phyloP scores from a whole-genome alignment of 768 basidiomycete genomes.

The Lentinula guzmanii region DNA sequence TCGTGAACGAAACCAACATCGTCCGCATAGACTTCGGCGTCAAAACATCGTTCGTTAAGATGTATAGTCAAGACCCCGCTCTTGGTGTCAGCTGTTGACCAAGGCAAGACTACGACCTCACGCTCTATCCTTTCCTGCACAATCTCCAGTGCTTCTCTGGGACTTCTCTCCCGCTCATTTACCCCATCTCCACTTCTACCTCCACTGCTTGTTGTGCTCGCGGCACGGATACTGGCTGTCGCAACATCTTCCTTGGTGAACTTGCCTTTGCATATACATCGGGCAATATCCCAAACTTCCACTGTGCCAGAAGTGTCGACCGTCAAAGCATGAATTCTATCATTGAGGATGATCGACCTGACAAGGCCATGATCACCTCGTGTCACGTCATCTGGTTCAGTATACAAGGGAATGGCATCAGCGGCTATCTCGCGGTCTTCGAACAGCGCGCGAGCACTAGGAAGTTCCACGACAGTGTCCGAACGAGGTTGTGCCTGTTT shows the following conservation, averaged over 20 bases:
- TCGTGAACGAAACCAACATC: constrained; percentile 71
- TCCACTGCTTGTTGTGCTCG: constrained; percentile 34
- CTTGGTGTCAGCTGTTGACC: constrained; percentile 88
- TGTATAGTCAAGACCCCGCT: constrained; percentile 86
- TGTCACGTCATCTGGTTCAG: constrained; percentile 64
- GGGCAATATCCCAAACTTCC: constrained; percentile 88
- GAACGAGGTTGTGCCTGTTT: constrained; percentile 21
- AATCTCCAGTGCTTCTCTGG: constrained; percentile 79
- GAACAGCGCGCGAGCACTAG: constrained; percentile 42
- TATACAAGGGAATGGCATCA: constrained; percentile 58
- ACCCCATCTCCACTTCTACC: constrained; percentile 15
- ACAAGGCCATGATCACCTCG: constrained; percentile 78
- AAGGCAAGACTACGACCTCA: constrained; percentile 77
- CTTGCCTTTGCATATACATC: constrained; percentile 67
- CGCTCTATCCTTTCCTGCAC: constrained; percentile 93
- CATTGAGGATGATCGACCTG: constrained; percentile 76
- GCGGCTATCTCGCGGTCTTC: constrained; percentile 76
- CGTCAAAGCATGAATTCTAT: constrained; percentile 84
- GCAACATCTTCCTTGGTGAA: constrained; percentile 64
- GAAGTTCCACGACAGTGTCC: constrained; percentile 29
- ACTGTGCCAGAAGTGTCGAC: constrained; percentile 87
- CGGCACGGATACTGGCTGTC: constrained; percentile 40
- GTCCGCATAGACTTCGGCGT: constrained; percentile 93
- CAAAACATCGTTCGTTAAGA: constrained; percentile 83
- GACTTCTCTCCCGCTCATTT: constrained; percentile 49